A percentile compares a stretch with the other conserved stretches of the same genome.
Conservation (phyloP, 2,329 filamentous ascomycete species). For the Aspergillus sp. region DNA sequence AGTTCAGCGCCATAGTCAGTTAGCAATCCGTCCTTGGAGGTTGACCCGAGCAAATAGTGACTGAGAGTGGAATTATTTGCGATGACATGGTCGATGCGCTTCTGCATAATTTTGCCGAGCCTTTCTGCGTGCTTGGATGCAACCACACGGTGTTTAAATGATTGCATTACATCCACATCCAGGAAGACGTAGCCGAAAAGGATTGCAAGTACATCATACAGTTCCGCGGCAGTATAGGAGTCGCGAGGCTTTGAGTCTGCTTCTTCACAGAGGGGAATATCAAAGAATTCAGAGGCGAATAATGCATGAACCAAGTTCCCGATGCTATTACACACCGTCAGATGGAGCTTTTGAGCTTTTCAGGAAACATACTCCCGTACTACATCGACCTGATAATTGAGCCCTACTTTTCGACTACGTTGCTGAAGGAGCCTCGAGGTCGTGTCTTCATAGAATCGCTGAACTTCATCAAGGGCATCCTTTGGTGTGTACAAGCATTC, state of each 20-base stretch:
- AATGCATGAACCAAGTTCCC: constrained; percentile 4
- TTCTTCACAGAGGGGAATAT: not conserved
- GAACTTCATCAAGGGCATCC: constrained; percentile 2
- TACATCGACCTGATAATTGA: constrained; percentile 4
- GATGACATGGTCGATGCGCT: not conserved
- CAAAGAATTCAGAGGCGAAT: constrained; percentile 5
- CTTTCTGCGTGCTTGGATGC: not conserved
- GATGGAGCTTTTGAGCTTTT: not conserved
- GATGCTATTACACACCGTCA: not conserved
- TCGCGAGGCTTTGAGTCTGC: not conserved
- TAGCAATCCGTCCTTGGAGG: not conserved
- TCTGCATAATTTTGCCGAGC: constrained; percentile 7
- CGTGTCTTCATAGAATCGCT: not conserved
- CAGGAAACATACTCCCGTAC: constrained; percentile 3
- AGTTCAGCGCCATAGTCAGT: constrained; percentile 7
- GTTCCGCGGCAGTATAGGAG: not conserved
- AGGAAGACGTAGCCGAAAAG: constrained; percentile 12
- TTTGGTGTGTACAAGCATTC: constrained; percentile 4
- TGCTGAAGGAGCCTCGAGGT: constrained; percentile 1
- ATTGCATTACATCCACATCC: constrained; percentile 8
- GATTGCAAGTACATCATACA: constrained; percentile 3
- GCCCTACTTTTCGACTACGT: not conserved
- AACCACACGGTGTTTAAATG: not conserved
- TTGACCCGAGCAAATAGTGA: not conserved
- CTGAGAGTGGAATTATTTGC: not conserved